Conservation (phyloP, 495 filamentous ascomycete genomes). For the Peziza echinospora region DNA sequence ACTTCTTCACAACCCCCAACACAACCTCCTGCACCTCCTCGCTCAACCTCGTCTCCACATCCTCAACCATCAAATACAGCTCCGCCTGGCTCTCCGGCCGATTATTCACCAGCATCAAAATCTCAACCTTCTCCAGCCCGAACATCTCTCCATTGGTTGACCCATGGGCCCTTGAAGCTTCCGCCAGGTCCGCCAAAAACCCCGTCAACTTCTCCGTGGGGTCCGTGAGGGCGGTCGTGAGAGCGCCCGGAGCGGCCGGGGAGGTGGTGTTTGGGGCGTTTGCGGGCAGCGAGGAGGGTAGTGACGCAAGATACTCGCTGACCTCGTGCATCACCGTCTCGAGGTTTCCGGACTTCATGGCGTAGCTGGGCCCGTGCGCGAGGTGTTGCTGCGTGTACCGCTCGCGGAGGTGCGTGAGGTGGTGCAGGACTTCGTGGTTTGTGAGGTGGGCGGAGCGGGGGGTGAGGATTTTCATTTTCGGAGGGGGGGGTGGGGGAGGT, state of each 20-base stretch:
- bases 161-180: too few relatives aligned
- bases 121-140: slow-evolving; percentile 39
- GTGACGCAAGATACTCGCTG: not conserved
- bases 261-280: not conserved
- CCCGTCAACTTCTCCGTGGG: slow-evolving; percentile 21
- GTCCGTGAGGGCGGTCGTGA: slow-evolving; percentile 2
- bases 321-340: slow-evolving; percentile 27
- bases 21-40: slow-evolving; percentile 22
- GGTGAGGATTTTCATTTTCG: too few relatives aligned
- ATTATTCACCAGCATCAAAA: slow-evolving; percentile 43
- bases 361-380: slow-evolving; percentile 9
- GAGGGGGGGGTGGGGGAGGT: too few relatives aligned
- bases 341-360: slow-evolving; percentile 25
- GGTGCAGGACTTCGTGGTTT: slow-evolving; percentile 41
- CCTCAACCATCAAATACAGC: slow-evolving; percentile 28
- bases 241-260: not conserved
- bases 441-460: slow-evolving; percentile 39
- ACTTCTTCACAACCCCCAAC: slow-evolving; percentile 12
- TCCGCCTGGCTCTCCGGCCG: slow-evolving; percentile 23
- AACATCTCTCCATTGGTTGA: too few relatives aligned
- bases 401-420: slow-evolving; percentile 27
- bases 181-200: slow-evolving; percentile 11
- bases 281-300: not conserved
- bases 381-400: slow-evolving; percentile 13
- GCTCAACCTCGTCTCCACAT: slow-evolving; percentile 26